phyloP scores from a whole-genome alignment of 2,329 filamentous ascomycete genomes.

The Nothopassalora personata region DNA sequence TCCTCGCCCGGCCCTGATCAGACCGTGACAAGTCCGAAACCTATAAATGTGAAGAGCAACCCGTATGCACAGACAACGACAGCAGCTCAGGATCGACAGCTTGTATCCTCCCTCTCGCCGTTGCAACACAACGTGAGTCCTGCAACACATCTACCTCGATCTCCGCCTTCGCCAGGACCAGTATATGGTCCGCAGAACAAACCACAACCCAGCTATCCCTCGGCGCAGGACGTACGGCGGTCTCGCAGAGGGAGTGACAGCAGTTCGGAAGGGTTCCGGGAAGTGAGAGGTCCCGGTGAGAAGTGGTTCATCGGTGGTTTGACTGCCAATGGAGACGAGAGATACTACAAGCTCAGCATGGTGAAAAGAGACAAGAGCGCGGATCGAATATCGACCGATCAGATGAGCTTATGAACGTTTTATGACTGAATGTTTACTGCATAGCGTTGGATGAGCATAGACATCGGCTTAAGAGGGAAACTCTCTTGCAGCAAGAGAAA shows the following conservation, averaged over 20 bases:
- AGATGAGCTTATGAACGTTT: conserved; percentile 60
- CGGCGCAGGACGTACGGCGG: conserved; percentile 28
- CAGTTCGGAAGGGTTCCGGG: conserved; percentile 69
- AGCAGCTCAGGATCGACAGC: conserved; percentile 35
- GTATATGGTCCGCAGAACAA: conserved; percentile 33
- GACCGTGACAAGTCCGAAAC: conserved; percentile 37
- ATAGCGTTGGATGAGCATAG: conserved; percentile 6
- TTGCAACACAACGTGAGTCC: conserved; percentile 35
- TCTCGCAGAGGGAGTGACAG: conserved; percentile 65
- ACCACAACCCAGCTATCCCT: conserved; percentile 30
- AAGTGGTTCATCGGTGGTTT: conserved; percentile 79
- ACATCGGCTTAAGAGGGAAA: background rate
- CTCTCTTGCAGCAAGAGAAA: background rate
- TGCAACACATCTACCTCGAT: conserved; percentile 33
- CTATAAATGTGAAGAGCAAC: conserved; percentile 45
- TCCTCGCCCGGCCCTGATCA: conserved; percentile 18
- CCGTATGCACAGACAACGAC: conserved; percentile 22
- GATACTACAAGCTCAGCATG: conserved; percentile 75
- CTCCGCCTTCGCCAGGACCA: conserved; percentile 32
- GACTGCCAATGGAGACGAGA: conserved; percentile 71
- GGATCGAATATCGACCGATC: conserved; percentile 68
- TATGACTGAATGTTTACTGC: conserved; percentile 2
- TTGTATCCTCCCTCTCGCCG: conserved; percentile 35
- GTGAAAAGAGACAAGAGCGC: conserved; percentile 67
- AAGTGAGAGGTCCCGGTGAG: conserved; percentile 67